Evolutionary conservation across 306 rosid genomes (phyloP).

Genomic region (Dalbergia cultrata): DNA sequence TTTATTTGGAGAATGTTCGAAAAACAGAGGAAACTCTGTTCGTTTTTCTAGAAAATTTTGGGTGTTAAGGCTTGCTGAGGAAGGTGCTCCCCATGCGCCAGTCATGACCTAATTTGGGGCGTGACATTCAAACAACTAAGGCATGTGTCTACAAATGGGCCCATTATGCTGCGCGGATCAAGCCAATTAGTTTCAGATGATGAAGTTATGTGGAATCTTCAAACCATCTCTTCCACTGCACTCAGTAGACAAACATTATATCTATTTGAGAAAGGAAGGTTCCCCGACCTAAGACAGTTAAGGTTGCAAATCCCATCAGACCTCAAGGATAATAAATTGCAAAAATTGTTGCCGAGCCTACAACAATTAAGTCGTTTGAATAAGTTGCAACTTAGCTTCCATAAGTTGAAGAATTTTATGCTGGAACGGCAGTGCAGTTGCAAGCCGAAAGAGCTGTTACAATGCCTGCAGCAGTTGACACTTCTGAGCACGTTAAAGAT

Average conservation of each 20-base stretch:
- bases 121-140: too few relatives aligned
- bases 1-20: too few relatives aligned
- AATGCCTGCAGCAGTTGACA: background rate
- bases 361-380: conserved; percentile 4
- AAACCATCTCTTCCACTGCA: conserved; percentile 14
- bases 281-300: conserved; percentile 9
- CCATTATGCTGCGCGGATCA: too few relatives aligned
- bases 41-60: too few relatives aligned
- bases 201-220: conserved; percentile 41
- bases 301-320: background rate
- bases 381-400: background rate
- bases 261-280: background rate
- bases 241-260: background rate
- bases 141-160: too few relatives aligned
- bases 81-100: too few relatives aligned
- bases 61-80: too few relatives aligned
- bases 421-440: background rate
- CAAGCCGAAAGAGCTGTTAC: background rate
- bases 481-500: background rate
- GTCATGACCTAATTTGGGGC: too few relatives aligned
- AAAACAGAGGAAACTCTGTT: too few relatives aligned
- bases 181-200: too few relatives aligned
- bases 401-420: background rate
- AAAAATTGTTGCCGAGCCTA: background rate
- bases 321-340: background rate